These are phyloP conservation scores for Chaetomium globosum DNA, from an alignment of 2,329 filamentous ascomycete genomes.

Conservation along the genomic window DNA sequence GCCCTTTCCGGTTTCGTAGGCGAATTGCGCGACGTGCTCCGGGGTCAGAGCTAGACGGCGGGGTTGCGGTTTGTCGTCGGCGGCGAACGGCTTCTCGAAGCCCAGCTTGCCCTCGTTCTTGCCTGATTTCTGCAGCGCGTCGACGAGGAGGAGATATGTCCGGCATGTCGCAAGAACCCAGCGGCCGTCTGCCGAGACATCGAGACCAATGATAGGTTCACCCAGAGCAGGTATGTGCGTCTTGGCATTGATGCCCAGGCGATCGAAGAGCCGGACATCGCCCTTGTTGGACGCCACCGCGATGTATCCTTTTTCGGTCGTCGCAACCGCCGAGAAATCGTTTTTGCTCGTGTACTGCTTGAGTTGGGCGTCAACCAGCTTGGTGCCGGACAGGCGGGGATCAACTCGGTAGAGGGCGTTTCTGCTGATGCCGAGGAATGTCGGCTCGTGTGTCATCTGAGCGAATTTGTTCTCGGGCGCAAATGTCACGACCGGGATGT, in stretches of 20 bases:
- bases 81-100: slow-evolving; percentile 90
- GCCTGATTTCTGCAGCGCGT: slow-evolving; percentile 84
- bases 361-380: slow-evolving; percentile 87
- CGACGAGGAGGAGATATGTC: slow-evolving; percentile 92
- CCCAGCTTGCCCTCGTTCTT: slow-evolving; percentile 99
- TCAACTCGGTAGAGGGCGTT: slow-evolving; percentile 95
- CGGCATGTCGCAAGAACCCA: slow-evolving; percentile 94
- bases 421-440: slow-evolving; percentile 88
- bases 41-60: slow-evolving; percentile 86
- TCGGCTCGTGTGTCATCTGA: slow-evolving; percentile 93
- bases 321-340: slow-evolving; percentile 91
- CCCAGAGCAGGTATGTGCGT: slow-evolving; percentile 94
- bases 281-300: slow-evolving; percentile 97
- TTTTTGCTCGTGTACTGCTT: slow-evolving; percentile 98
- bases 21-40: slow-evolving; percentile 93
- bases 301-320: slow-evolving; percentile 94
- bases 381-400: slow-evolving; percentile 84
- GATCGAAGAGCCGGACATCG: slow-evolving; percentile 93
- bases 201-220: slow-evolving; percentile 90
- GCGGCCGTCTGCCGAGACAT: slow-evolving; percentile 91
- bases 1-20: slow-evolving; percentile 87
- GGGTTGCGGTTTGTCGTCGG: slow-evolving; percentile 90
- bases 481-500: slow-evolving; percentile 90
- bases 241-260: slow-evolving; percentile 95
- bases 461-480: slow-evolving; percentile 97